A percentile compares a stretch with the other conserved stretches of the same genome.
phyloP scores from a whole-genome alignment of 306 rosid genomes.

The Fagus crenata region DNA sequence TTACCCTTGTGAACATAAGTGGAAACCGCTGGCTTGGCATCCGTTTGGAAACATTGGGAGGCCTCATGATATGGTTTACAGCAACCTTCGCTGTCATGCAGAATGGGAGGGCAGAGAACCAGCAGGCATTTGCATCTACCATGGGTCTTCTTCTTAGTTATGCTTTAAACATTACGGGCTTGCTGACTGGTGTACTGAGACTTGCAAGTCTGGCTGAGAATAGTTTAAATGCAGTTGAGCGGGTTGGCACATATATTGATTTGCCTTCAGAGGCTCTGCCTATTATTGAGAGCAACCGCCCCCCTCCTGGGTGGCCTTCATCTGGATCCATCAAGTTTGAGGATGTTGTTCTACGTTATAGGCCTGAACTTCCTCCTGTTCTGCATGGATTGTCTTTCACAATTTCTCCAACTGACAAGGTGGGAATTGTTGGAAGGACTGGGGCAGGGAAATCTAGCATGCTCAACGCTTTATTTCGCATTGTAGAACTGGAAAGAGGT shows the following conservation, averaged over 20 bases:
- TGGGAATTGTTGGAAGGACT: conserved; percentile 92
- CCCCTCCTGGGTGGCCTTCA: conserved; percentile 83
- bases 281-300: conserved; percentile 52
- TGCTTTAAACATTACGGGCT: conserved; percentile 78
- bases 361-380: conserved; percentile 90
- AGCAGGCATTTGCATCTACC: conserved; percentile 60
- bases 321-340: conserved; percentile 59
- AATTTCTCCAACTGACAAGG: conserved; percentile 67
- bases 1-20: conserved; percentile 55
- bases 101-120: conserved; percentile 64
- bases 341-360: conserved; percentile 51
- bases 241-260: conserved; percentile 74
- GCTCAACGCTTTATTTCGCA: conserved; percentile 82
- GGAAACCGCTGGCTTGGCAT: conserved; percentile 70
- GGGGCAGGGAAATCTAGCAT: conserved; percentile 97
- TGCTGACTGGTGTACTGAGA: conserved; percentile 81
- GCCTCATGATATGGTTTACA: conserved; percentile 80
- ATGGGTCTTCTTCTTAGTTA: conserved; percentile 95
- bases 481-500: conserved; percentile 74
- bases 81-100: conserved; percentile 87
- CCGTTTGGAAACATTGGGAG: conserved; percentile 77
- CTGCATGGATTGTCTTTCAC: conserved; percentile 69
- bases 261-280: conserved; percentile 65
- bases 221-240: conserved; percentile 85
- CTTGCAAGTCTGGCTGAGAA: conserved; percentile 86